phyloP scores from a whole-genome alignment of 306 rosid genomes.

The Sindora glabra region DNA sequence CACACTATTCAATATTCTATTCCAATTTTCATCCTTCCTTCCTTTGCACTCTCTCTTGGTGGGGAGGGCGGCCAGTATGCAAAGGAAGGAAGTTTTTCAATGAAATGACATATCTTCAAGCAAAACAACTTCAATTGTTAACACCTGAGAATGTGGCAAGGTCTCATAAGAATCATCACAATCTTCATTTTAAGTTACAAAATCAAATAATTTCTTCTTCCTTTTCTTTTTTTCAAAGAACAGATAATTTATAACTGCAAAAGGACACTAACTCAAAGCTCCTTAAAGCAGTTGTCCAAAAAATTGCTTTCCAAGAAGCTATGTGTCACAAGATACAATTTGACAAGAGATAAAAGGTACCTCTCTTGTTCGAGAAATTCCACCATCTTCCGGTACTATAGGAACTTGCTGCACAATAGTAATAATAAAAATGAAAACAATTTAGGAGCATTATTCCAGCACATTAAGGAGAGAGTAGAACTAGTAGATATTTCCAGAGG shows the following conservation, averaged over 20 bases:
- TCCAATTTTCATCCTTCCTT: not conserved
- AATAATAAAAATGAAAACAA: not conserved
- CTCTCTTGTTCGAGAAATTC: constrained; percentile 48
- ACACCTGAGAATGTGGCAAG: not conserved
- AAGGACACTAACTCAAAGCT: too few relatives aligned
- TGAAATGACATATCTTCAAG: not conserved
- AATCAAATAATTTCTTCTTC: too few relatives aligned
- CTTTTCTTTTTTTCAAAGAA: too few relatives aligned
- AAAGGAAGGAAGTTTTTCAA: not conserved
- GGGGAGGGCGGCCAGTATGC: not conserved
- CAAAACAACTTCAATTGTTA: not conserved
- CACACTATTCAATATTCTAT: not conserved
- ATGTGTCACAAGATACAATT: not conserved
- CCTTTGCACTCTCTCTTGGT: not conserved
- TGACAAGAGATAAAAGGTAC: constrained; percentile 30
- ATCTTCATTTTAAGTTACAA: too few relatives aligned
- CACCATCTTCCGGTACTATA: constrained; percentile 61
- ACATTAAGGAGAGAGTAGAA: too few relatives aligned
- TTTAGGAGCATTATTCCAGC: not conserved
- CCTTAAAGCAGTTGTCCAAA: not conserved
- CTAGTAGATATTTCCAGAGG: not conserved
- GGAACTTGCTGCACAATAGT: constrained; percentile 40
- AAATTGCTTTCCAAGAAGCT: constrained; percentile 1
- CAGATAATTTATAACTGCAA: too few relatives aligned
- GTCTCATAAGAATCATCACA: not conserved